Evolutionary conservation across 2,329 filamentous ascomycete genomes (phyloP), one percentile per base, ranked within the genome.

Genomic region (Fusarium cyanostomum): DNA sequence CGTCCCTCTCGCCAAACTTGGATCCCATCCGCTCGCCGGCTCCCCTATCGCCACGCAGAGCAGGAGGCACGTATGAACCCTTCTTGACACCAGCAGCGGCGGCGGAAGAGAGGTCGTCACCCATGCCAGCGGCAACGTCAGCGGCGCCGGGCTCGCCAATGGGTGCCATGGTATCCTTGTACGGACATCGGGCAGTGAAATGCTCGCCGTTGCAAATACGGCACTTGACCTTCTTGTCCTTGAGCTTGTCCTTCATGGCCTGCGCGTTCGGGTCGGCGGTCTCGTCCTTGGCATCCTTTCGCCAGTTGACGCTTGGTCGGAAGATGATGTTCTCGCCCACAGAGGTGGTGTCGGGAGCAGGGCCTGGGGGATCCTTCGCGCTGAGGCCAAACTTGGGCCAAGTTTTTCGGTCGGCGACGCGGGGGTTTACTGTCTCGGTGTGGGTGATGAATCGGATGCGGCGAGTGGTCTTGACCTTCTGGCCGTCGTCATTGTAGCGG

Each of bases 211-310:
- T 92, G 83, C 95, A 99, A 77, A 99, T 98, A 86, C 95, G 91
- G 81, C 95, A 99, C 87, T 98, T 98, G 85, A 99, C 96, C 84
- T 97, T 96, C 88, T 97, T 97, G 83, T 97, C 94, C 87, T 95
- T 96, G 74, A 98, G 85, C 82, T 92, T 90, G 75, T 89, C 87
- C 82, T 91, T 91, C 81, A 90, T 86, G 72, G 84, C 84, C 80
- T 90, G 87, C 72, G 90, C 88, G 78, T 92, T 90, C 74, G 85
- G 80, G 72, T 89, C 87, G 75, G 88, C 86, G 81, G 87, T 86
- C 81, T 94, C 91, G 77, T 91, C 91, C 81, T 92, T 92, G 76
- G 90, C 89, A 69, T 92, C 92, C 74, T 91, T 89, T 83, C 94
- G 94, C 94, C 93, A 99, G 85, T 96, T 97, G 72, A 92, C 86